Conservation (phyloP, 352 stramenopile species). For the Aphanomyces euteiches region DNA sequence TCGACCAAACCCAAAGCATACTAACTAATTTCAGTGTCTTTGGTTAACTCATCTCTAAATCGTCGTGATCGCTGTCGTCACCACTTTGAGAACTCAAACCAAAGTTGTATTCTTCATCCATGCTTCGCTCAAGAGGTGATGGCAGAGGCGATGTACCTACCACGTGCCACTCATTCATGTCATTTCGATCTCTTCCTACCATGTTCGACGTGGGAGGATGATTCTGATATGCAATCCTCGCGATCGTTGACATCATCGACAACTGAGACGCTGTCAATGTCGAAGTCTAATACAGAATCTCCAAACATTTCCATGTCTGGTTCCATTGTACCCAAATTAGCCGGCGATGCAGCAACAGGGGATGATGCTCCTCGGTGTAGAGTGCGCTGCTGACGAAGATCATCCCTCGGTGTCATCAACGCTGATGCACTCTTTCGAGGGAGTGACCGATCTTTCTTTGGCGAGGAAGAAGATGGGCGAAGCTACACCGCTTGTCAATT, state of each 20-base stretch:
- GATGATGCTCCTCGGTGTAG: background rate
- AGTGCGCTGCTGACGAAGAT: no score
- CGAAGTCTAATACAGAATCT: slow-evolving; percentile 47
- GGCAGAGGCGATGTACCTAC: slow-evolving; percentile 69
- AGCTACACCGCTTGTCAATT: background rate
- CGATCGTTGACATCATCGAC: slow-evolving; percentile 41
- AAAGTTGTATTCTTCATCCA: slow-evolving; percentile 74
- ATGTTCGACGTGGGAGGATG: slow-evolving; percentile 64
- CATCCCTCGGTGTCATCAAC: background rate
- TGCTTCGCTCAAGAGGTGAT: slow-evolving; percentile 43
- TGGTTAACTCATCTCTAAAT: background rate
- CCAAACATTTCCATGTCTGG: no score
- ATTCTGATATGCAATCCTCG: slow-evolving; percentile 63
- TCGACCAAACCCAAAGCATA: slow-evolving; percentile 23
- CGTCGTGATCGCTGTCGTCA: slow-evolving; percentile 34
- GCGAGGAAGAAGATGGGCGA: slow-evolving; percentile 20
- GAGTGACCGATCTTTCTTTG: slow-evolving; percentile 18
- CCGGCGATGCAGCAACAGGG: background rate
- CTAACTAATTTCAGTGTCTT: background rate
- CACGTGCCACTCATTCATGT: slow-evolving; percentile 5
- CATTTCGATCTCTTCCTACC: slow-evolving; percentile 43
- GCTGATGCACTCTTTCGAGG: slow-evolving; percentile 6
- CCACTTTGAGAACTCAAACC: slow-evolving; percentile 81
- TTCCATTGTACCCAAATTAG: no score
- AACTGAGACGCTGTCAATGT: slow-evolving; percentile 83